These are phyloP conservation scores for Asterophora lycoperdoides DNA, from an alignment of 768 basidiomycete species.

Conservation along the genomic window DNA sequence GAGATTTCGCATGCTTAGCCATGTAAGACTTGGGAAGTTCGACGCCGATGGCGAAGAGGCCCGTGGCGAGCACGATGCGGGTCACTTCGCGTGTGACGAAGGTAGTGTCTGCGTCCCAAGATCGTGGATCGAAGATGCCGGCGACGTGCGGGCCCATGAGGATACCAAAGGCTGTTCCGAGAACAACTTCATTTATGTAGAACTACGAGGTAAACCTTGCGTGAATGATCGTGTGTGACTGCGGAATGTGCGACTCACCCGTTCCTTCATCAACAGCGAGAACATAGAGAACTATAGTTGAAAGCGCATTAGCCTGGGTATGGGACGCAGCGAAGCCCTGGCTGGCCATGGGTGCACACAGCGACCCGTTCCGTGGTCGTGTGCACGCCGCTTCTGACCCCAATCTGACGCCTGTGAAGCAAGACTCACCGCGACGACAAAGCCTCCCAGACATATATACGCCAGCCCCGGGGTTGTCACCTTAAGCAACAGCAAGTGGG, in stretches of 20 bases:
- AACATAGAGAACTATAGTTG: slow-evolving; percentile 75
- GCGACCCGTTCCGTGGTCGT: background rate
- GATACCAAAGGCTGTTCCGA: slow-evolving; percentile 71
- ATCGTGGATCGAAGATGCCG: slow-evolving; percentile 69
- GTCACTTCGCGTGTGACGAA: slow-evolving; percentile 56
- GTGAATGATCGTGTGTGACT: background rate
- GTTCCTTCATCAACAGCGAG: slow-evolving; percentile 80
- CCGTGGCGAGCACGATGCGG: slow-evolving; percentile 72
- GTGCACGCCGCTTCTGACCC: background rate
- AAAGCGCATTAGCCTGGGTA: background rate
- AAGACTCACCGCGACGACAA: slow-evolving; percentile 20
- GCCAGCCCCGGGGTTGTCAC: slow-evolving; percentile 48
- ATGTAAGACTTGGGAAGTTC: slow-evolving; percentile 88
- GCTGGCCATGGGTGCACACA: background rate
- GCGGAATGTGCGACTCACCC: slow-evolving; percentile 33
- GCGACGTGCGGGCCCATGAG: slow-evolving; percentile 70
- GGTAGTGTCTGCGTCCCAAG: slow-evolving; percentile 47
- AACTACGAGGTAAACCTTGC: slow-evolving; percentile 41
- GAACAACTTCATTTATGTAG: slow-evolving; percentile 91
- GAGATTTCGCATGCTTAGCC: slow-evolving; percentile 67
- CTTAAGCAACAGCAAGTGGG: slow-evolving; percentile 34
- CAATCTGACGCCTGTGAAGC: too few species aligned
- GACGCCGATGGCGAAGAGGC: slow-evolving; percentile 93
- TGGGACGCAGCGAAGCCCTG: background rate
- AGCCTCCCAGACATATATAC: slow-evolving; percentile 60